Evolutionary conservation across 2,329 filamentous ascomycete genomes (phyloP), one percentile per base, ranked within the genome.

Genomic region (Trichoderma gracile): DNA sequence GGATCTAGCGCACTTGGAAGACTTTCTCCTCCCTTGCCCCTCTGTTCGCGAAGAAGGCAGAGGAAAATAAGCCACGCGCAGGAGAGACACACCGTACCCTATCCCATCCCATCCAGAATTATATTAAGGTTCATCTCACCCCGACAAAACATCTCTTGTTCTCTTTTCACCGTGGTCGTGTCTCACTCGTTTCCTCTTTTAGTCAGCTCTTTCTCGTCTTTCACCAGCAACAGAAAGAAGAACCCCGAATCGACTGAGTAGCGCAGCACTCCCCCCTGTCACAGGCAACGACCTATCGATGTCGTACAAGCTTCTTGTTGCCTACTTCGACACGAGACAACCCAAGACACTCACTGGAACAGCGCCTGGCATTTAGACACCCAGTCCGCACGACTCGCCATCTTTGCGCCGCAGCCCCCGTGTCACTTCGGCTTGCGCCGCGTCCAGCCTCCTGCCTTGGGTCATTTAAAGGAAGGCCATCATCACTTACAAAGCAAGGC

Each of bases 51-150:
- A 23, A 40, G 21, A 42, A 25, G 49, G n/a, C 38, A 23, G 49
- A 23, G 19, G 40, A 19, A 17, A 43, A 30, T 54, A 50, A 61
- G 57, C 63, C 50, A 65, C 50, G 45, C 49, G 38, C 43, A 55
- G 40, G 49, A 64, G 27, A 53, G 38, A 59, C 57, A 60, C 57
- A 43, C 57, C 46, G 33, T 52, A 43, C 43, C 23, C 30, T 38
- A 49, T 54, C 56, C 63, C 49, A 46, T 65, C 49, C 50, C 50
- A 43, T 25, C 62, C 56, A 56, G 63, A 65, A 52, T 65, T 65
- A 65, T 65, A 65, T 65, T 64, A 65, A 65, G 63, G 57, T 64
- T 64, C 62, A 61, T 62, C 57, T 47, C 43, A 46, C 63, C 63
- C 63, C 63, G 27, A 54, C 46, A 47, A 43, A 53, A 33, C 19